Evolutionary conservation across 2,329 filamentous ascomycete species (phyloP).

Genomic region (Aspergillus quadrilineatus): DNA sequence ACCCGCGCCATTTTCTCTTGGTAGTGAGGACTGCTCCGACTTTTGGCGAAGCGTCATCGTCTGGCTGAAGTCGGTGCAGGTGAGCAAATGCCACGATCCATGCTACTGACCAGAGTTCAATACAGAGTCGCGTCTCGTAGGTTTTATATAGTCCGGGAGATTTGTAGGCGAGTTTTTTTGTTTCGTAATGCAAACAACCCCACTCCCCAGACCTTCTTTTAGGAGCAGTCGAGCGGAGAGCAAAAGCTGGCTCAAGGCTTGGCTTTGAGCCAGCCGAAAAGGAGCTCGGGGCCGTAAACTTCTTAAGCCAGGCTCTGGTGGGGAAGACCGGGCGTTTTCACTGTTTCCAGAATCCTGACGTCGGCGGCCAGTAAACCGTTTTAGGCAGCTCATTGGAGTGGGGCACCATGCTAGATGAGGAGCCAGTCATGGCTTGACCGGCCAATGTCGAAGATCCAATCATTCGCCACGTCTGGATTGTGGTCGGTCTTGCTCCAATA

Average conservation of each 20-base stretch:
- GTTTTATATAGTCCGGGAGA: background rate
- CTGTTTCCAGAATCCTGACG: conserved; percentile 9
- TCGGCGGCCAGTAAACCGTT: conserved; percentile 6
- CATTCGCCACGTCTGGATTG: background rate
- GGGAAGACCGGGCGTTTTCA: background rate
- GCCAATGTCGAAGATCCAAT: conserved; percentile 15
- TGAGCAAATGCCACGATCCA: background rate
- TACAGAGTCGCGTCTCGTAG: background rate
- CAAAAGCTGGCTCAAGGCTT: background rate
- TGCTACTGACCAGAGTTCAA: background rate
- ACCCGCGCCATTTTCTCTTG: conserved; percentile 18
- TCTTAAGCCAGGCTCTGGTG: background rate
- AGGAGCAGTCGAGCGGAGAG: conserved; percentile 4
- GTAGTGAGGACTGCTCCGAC: conserved; percentile 12
- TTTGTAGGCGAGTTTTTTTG: background rate
- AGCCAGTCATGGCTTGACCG: conserved; percentile 16
- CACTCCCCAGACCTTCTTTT: conserved; percentile 4
- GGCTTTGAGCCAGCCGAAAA: background rate
- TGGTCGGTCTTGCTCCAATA: conserved; percentile 15
- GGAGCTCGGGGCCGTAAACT: background rate
- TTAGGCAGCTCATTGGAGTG: conserved; percentile 28
- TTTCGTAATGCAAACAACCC: background rate
- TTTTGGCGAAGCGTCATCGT: conserved; percentile 6
- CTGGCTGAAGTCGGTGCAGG: background rate
- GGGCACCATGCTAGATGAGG: conserved; percentile 16